Conservation (phyloP, 257 asterid species). For the Ocimum tenuiflorum region DNA sequence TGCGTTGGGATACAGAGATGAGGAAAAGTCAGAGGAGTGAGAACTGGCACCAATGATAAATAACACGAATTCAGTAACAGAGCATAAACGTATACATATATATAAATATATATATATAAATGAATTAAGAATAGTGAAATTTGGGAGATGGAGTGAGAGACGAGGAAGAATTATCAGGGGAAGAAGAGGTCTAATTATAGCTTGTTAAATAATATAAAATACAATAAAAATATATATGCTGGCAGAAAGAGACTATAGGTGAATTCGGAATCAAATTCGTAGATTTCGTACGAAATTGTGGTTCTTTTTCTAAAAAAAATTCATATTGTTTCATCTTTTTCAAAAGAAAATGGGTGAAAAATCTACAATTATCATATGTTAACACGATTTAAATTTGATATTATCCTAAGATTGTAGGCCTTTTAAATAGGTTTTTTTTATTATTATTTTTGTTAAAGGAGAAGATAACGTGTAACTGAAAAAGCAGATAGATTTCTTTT, state of each 20-base stretch:
- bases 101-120: background rate
- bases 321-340: no score
- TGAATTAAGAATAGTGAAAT: background rate
- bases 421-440: no score
- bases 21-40: constrained; percentile 28
- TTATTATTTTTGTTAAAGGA: background rate
- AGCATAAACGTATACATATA: no score
- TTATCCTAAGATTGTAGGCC: no score
- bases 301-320: no score
- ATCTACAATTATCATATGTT: no score
- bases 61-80: background rate
- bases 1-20: constrained; percentile 7
- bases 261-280: no score
- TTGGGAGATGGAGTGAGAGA: background rate
- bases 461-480: constrained; percentile 15
- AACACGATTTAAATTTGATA: no score
- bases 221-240: background rate
- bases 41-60: constrained; percentile 11
- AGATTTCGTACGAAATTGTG: no score
- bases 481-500: no score
- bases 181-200: constrained; percentile 2
- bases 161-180: constrained; percentile 13
- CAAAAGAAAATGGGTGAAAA: no score
- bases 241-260: background rate
- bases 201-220: background rate